These are phyloP conservation scores for Pseudogymnoascus sp. DNA, from an alignment of 2,329 filamentous ascomycete species.

Conservation along the genomic window DNA sequence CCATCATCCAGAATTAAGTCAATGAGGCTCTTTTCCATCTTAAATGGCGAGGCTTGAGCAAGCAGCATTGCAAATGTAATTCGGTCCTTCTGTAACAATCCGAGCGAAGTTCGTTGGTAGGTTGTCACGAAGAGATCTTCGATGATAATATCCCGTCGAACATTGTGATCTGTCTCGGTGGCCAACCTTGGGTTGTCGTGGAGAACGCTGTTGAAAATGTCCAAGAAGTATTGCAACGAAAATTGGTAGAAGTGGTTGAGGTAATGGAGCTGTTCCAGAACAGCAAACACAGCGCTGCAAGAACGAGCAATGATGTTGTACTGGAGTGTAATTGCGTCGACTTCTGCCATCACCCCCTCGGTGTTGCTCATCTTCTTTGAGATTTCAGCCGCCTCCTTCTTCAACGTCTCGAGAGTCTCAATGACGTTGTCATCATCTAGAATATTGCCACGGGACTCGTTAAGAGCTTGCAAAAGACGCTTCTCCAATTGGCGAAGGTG, in stretches of 20 bases:
- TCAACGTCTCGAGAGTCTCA: slow-evolving; percentile 92
- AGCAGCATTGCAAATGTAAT: slow-evolving; percentile 92
- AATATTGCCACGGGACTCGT: slow-evolving; percentile 95
- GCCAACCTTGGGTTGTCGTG: slow-evolving; percentile 67
- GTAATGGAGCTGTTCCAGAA: slow-evolving; percentile 93
- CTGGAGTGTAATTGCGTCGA: slow-evolving; percentile 88
- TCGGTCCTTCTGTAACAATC: slow-evolving; percentile 85
- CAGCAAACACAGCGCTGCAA: slow-evolving; percentile 94
- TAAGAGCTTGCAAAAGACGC: slow-evolving; percentile 84
- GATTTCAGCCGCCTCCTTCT: slow-evolving; percentile 95
- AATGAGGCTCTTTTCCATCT: slow-evolving; percentile 85
- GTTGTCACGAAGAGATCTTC: slow-evolving; percentile 84
- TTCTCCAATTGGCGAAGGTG: slow-evolving; percentile 94
- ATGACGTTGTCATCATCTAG: slow-evolving; percentile 98
- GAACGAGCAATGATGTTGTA: slow-evolving; percentile 90
- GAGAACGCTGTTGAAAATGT: slow-evolving; percentile 92
- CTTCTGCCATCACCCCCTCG: slow-evolving; percentile 95
- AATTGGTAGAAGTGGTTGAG: slow-evolving; percentile 99
- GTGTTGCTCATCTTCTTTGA: slow-evolving; percentile 94
- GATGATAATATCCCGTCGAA: slow-evolving; percentile 81
- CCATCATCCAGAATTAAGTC: slow-evolving; percentile 76
- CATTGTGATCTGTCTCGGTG: slow-evolving; percentile 63
- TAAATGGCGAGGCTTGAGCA: slow-evolving; percentile 89
- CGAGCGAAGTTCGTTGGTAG: slow-evolving; percentile 88
- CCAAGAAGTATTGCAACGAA: slow-evolving; percentile 93